phyloP scores from a whole-genome alignment of 257 asterid species.

The Primulina eburnea region DNA sequence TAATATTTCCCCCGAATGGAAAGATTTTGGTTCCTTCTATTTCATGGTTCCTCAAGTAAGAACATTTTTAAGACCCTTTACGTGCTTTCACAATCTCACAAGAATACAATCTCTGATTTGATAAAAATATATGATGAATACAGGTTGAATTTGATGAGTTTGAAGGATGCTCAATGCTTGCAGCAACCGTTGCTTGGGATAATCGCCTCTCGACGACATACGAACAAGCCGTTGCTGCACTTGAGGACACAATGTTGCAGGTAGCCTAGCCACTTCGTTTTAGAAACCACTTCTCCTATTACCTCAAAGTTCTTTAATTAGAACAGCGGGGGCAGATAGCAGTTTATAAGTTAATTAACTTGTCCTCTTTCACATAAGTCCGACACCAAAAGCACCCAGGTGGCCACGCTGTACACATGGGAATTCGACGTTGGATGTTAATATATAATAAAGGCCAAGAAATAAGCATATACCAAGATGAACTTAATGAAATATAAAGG shows the following conservation, averaged over 20 bases:
- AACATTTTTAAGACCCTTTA: too few species aligned
- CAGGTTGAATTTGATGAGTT: slow-evolving; percentile 92
- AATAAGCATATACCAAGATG: neutral
- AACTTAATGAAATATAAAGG: neutral
- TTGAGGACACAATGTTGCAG: slow-evolving; percentile 71
- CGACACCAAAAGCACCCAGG: too few species aligned
- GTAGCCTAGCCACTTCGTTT: slow-evolving; percentile 24
- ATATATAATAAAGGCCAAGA: too few species aligned
- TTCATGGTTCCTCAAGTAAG: slow-evolving; percentile 91
- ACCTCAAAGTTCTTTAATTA: too few species aligned
- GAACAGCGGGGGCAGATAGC: too few species aligned
- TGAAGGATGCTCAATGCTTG: slow-evolving; percentile 83
- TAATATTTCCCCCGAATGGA: slow-evolving; percentile 70
- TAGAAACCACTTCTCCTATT: too few species aligned
- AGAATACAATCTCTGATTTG: neutral
- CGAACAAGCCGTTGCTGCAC: slow-evolving; percentile 60
- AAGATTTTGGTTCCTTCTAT: slow-evolving; percentile 83
- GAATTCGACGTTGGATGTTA: too few species aligned
- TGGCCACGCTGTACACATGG: too few species aligned
- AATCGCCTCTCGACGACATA: slow-evolving; percentile 61
- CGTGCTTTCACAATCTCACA: too few species aligned
- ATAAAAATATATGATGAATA: slow-evolving; percentile 12
- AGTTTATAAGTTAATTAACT: neutral
- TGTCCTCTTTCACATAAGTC: neutral
- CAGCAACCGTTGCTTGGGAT: slow-evolving; percentile 96